Evolutionary conservation across 129 eudicot genomes (phyloP).

Genomic region (Helianthus annuus): HanXRQr2.0-SUNRISE NC_035433.2:123587669-123588168

Average conservation of each 20-base stretch:
- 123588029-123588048: neutral
- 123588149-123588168: conserved; percentile 1
- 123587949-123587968: neutral
- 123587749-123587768: too few relatives aligned
- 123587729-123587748: conserved; percentile 11
- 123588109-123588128: neutral
- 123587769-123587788: too few relatives aligned
- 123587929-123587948: neutral
- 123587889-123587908: neutral
- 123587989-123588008: neutral
- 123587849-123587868: conserved; percentile 7
- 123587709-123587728: neutral
- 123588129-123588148: neutral
- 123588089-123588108: too few relatives aligned
- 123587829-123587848: conserved; percentile 8
- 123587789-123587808: neutral
- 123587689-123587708: neutral
- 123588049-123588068: neutral
- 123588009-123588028: neutral
- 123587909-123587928: conserved; percentile 4
- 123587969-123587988: conserved; percentile 11
- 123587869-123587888: neutral
- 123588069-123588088: neutral
- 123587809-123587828: conserved; percentile 1
- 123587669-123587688: neutral